Evolutionary conservation across 208 protist genomes (phyloP), one percentile per base, ranked within the genome.

Genomic region (Trypanosoma rangeli): DNA sequence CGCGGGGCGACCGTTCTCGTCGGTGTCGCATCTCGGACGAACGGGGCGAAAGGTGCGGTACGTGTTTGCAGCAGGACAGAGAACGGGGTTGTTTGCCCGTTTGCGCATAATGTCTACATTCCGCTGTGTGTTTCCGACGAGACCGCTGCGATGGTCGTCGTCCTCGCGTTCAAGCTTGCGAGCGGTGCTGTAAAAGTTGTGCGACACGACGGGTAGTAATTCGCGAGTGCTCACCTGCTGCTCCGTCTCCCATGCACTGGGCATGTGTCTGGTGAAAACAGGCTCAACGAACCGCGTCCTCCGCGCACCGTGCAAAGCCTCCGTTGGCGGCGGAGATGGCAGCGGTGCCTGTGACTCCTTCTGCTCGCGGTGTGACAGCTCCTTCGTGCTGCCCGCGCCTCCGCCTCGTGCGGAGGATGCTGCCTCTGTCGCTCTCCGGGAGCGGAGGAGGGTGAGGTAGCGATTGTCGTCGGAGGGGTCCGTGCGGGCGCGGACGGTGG

Each of bases 81-180:
- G 71, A 10, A 65, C 22, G 4, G 76, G 73, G 56, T 90, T 84
- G 39, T 59, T 76, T 2, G 82, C 84, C 29, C 90, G 83, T 73
- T 89, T 90, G 16, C 75, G 75, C 58, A 80, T 85, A 33, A 95
- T 92, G 39, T 95, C 85, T 22, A 94, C 79, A 3, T 80, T 80
- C 20, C 90, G 87, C 75, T 95, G 90, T 33, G 80, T 80, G 49
- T 78, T 77, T 20, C 87, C 87, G 0, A 91, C 86, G 13, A 82
- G 68, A 1, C 80, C 84, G 24, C 82, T 80, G 49, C 90, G 85
- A 0, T 35, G 44, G 58, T 95, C 86, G 53, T 94, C 90, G 64
- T 96, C 84, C 10, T 59, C 60, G 26, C 69, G 81, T 33, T 96
- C 90, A 29, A 91, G 79, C 61, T 90, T 85, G 16, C 87, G 85